A percentile compares a stretch with the other conserved stretches of the same genome.
Conservation (phyloP, 1,284 basidiomycete genomes). For the Sporisorium iseilematis-ciliati region DNA sequence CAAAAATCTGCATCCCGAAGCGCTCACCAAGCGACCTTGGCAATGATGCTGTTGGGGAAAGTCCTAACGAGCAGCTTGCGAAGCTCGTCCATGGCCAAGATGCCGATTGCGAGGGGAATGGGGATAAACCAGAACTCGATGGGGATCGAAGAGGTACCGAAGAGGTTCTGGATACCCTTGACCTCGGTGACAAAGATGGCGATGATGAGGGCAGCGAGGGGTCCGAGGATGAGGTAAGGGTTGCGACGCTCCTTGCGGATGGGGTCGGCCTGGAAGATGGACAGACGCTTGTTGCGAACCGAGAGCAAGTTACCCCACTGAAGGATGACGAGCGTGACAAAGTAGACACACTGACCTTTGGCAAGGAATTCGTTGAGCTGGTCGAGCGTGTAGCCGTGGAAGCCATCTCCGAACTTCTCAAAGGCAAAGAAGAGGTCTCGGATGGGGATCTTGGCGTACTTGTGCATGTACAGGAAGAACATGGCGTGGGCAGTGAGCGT, state of each 20-base stretch:
- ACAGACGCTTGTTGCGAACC: conserved; percentile 73
- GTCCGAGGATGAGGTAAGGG: conserved; percentile 49
- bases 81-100: conserved; percentile 69
- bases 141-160: conserved; percentile 68
- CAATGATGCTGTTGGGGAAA: conserved; percentile 62
- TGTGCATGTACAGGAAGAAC: conserved; percentile 73
- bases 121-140: conserved; percentile 74
- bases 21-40: conserved; percentile 65
- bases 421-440: conserved; percentile 40
- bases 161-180: conserved; percentile 49
- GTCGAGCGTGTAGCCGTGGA: conserved; percentile 72
- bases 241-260: conserved; percentile 45
- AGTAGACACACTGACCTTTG: conserved; percentile 70
- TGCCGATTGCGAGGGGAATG: conserved; percentile 70
- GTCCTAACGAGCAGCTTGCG: conserved; percentile 63
- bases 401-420: conserved; percentile 70
- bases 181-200: conserved; percentile 60
- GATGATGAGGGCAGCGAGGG: conserved; percentile 45
- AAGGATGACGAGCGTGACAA: conserved; percentile 78
- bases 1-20: neutral
- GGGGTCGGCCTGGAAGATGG: conserved; percentile 66
- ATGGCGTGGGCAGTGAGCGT: conserved; percentile 72
- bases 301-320: conserved; percentile 73
- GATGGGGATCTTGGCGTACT: conserved; percentile 71
- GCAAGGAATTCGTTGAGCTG: conserved; percentile 70